Evolutionary conservation across 1,284 basidiomycete species (phyloP).

Genomic region (Anthracocystis walkeri): DNA sequence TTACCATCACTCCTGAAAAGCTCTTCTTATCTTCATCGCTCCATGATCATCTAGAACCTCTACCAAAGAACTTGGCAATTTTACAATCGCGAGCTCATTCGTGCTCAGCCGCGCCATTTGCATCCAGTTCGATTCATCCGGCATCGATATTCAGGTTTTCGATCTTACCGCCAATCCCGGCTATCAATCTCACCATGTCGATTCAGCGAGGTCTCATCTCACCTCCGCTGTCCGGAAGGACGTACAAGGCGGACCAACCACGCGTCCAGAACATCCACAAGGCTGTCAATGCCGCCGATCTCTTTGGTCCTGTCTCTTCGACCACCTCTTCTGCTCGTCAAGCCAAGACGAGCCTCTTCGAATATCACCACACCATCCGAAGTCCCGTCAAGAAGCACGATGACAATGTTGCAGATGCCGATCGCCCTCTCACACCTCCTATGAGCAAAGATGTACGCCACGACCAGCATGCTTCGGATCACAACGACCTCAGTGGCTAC

Average conservation of each 20-base stretch:
- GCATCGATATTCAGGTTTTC: background rate
- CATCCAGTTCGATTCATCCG: background rate
- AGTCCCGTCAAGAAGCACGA: slow-evolving; percentile 42
- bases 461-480: slow-evolving; percentile 12
- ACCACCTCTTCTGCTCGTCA: background rate
- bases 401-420: slow-evolving; percentile 12
- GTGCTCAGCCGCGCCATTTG: background rate
- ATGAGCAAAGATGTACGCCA: slow-evolving; percentile 51
- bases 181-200: slow-evolving; percentile 22
- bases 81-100: slow-evolving; percentile 2
- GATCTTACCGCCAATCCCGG: too few species aligned
- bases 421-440: slow-evolving; percentile 41
- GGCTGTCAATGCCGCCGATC: slow-evolving; percentile 16
- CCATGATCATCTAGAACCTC: slow-evolving; percentile 1
- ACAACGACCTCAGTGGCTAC: slow-evolving; percentile 16
- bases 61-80: slow-evolving; percentile 4
- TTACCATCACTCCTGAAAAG: background rate
- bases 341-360: slow-evolving; percentile 1
- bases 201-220: slow-evolving; percentile 45
- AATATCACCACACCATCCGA: slow-evolving; percentile 20
- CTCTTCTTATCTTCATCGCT: background rate
- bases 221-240: slow-evolving; percentile 34
- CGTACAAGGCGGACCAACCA: slow-evolving; percentile 32
- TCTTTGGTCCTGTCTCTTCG: slow-evolving; percentile 17
- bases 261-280: slow-evolving; percentile 22